A percentile compares a stretch with the other conserved stretches of the same genome.
phyloP scores from a whole-genome alignment of 441 rosid species.

The Bruguiera hainesii region DNA sequence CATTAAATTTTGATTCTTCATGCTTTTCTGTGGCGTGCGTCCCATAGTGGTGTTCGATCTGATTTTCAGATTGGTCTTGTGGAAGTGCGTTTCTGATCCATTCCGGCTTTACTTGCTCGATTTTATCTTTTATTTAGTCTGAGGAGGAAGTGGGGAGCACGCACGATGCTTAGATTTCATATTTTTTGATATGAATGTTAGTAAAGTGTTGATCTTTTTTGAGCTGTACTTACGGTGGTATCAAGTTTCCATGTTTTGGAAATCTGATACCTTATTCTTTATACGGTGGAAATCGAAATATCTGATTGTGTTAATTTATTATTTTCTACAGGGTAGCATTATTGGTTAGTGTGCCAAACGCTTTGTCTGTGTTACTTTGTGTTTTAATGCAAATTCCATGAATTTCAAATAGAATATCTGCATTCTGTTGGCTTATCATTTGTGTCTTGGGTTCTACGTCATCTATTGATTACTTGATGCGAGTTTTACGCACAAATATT shows the following conservation, averaged over 20 bases:
- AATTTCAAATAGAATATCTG: slow-evolving; percentile 2
- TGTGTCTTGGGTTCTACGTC: slow-evolving; percentile 5
- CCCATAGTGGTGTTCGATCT: slow-evolving; percentile 32
- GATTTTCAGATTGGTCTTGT: slow-evolving; percentile 20
- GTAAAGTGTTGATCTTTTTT: slow-evolving; percentile 11
- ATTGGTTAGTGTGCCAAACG: slow-evolving; percentile 1
- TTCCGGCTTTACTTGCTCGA: slow-evolving; percentile 16
- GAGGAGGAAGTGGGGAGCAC: slow-evolving; percentile 7
- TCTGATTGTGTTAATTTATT: neutral
- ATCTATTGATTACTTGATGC: slow-evolving; percentile 14
- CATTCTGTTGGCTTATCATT: slow-evolving; percentile 4
- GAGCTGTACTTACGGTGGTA: slow-evolving; percentile 1
- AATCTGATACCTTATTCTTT: slow-evolving; percentile 17
- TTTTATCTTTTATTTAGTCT: slow-evolving; percentile 1
- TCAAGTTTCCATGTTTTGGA: slow-evolving; percentile 18
- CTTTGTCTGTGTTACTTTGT: neutral
- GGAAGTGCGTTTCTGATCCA: slow-evolving; percentile 19
- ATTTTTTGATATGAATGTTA: slow-evolving; percentile 17
- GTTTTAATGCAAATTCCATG: neutral
- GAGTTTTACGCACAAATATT: neutral
- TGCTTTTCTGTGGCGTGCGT: slow-evolving; percentile 18
- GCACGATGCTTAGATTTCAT: slow-evolving; percentile 10
- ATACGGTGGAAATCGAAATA: neutral
- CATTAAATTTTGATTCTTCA: slow-evolving; percentile 9
- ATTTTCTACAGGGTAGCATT: neutral